phyloP scores from a whole-genome alignment of 2,329 filamentous ascomycete genomes.

The Fusarium tricinctum region DNA sequence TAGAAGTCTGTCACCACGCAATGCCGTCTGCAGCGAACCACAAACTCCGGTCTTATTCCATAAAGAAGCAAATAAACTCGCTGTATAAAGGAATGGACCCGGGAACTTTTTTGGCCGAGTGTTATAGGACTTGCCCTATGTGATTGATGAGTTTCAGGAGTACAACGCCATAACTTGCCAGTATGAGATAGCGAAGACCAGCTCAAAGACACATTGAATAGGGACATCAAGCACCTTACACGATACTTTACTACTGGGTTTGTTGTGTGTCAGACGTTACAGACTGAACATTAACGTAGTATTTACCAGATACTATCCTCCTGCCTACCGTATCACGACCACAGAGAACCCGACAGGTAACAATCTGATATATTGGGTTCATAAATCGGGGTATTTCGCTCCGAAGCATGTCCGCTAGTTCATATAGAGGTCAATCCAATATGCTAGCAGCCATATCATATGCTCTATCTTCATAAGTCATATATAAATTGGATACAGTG shows the following conservation, averaged over 20 bases:
- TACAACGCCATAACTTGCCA: neutral
- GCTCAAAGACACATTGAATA: neutral
- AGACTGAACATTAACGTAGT: neutral
- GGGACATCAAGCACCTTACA: neutral
- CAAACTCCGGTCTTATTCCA: neutral
- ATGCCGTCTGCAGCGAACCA: neutral
- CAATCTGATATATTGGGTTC: neutral
- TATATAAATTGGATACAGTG: neutral
- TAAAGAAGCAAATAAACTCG: too few relatives aligned
- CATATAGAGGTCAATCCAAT: neutral
- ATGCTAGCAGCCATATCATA: neutral
- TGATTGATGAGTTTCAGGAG: neutral
- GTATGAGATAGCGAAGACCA: neutral
- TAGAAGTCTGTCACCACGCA: too few relatives aligned
- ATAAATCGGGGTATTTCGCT: neutral
- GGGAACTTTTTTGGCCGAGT: too few relatives aligned
- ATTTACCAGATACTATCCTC: neutral
- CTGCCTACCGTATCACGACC: neutral
- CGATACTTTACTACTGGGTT: neutral
- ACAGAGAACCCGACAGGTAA: slow-evolving; percentile 1
- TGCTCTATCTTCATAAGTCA: slow-evolving; percentile 1
- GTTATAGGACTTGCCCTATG: neutral
- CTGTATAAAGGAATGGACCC: too few relatives aligned
- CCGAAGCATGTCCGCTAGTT: neutral
- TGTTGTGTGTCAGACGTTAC: neutral